Conservation (phyloP, 768 basidiomycete species). For the Hydnomerulius pinastri region DNA sequence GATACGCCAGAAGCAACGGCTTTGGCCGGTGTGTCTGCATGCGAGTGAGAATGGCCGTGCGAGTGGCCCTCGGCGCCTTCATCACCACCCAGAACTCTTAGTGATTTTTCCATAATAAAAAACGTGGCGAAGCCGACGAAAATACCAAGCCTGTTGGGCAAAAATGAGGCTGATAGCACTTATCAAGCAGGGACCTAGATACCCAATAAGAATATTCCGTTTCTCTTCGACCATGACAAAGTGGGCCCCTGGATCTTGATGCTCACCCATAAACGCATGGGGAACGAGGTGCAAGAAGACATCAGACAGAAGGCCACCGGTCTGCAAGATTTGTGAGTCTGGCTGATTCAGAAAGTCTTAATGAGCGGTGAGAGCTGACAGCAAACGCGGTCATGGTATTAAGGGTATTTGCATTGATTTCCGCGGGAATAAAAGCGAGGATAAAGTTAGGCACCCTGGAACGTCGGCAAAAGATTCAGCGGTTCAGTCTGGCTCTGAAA, state of each 20-base stretch:
- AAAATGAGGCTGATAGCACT: constrained; percentile 11
- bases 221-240: constrained; percentile 89
- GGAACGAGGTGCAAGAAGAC: constrained; percentile 92
- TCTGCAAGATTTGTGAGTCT: constrained; percentile 43
- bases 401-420: constrained; percentile 81
- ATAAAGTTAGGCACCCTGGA: constrained; percentile 90
- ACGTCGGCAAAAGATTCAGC: constrained; percentile 23
- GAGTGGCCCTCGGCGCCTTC: constrained; percentile 49
- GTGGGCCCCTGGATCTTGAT: constrained; percentile 68
- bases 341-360: constrained; percentile 10
- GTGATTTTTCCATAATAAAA: constrained; percentile 91
- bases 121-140: constrained; percentile 88
- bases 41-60: constrained; percentile 58
- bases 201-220: constrained; percentile 90
- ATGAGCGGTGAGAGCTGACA: constrained; percentile 44
- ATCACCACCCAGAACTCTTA: constrained; percentile 75
- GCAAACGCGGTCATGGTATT: constrained; percentile 96
- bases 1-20: constrained; percentile 51
- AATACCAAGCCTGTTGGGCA: constrained; percentile 61
- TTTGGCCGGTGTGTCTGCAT: constrained; percentile 32
- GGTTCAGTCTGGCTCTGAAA: constrained; percentile 18
- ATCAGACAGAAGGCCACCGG: constrained; percentile 89
- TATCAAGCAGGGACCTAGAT: constrained; percentile 21
- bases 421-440: constrained; percentile 88
- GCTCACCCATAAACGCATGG: constrained; percentile 90